Evolutionary conservation across 2,329 filamentous ascomycete species (phyloP), one percentile per base, ranked within the genome.

Genomic region (Pseudogymnoascus sp.): DNA sequence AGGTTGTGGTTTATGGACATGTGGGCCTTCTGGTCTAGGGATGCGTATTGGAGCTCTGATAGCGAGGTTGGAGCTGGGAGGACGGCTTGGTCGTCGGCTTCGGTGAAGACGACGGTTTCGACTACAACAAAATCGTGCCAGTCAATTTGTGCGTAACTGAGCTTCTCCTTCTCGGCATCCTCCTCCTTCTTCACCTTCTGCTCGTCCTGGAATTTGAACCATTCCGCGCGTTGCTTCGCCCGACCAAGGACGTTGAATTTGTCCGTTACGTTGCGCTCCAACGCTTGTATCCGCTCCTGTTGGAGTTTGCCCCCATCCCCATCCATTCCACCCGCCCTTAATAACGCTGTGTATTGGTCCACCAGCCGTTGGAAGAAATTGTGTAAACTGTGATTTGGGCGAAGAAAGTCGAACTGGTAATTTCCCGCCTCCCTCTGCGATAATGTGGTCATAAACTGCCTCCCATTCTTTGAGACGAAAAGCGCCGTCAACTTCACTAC

Each of bases 111-210:
- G 62, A 99, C 93, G 0, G 93, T 97, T 76, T 97, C 95, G 50
- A 97, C 92, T 19, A 99, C 89, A 35, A 93, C 88, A 70, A 99
- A 99, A 73, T 98, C 93, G 72, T 96, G 91, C 95, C 95, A 99
- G 75, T 99, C 95, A 66, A 99, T 95, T 70, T 95, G 89, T 1
- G 89, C 89, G 75, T 95, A 87, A 62, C 85, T 81, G 22, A 82
- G 78, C 71, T 88, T 87, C 74, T 96, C 90, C 71, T 91, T 86
- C 72, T 96, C 90, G 41, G 89, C 89, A 66, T 93, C 87, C 71
- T 96, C 91, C 71, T 96, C 92, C 72, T 93, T 92, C 80, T 93
- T 90, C 70, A 88, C 85, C 74, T 93, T 93, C 77, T 97, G 90
- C 62, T 87, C 80, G 68, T 95, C 90, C 71, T 95, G 89, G 72